A percentile compares a stretch with the other conserved stretches of the same genome.
Conservation (phyloP, 2,329 filamentous ascomycete genomes). For the Diaporthe nobilis region DNA sequence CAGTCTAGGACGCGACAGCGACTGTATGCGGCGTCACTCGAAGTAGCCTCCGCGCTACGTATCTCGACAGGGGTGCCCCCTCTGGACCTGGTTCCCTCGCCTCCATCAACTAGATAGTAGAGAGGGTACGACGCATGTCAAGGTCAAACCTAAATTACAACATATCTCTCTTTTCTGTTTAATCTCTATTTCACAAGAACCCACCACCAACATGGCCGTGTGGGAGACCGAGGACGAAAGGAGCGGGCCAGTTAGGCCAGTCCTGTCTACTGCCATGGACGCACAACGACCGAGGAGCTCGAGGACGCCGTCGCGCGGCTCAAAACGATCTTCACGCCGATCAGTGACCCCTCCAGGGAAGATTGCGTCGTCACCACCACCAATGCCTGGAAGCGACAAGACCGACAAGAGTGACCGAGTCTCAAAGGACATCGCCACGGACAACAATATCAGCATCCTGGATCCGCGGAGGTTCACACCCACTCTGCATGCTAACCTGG, state of each 20-base stretch:
- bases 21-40: conserved; percentile 6
- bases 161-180: background rate
- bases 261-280: conserved; percentile 78
- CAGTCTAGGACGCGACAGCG: background rate
- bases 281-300: conserved; percentile 68
- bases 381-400: conserved; percentile 58
- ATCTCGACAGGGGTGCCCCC: background rate
- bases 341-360: conserved; percentile 74
- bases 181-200: background rate
- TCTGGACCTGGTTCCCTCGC: background rate
- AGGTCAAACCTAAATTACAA: background rate
- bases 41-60: conserved; percentile 11
- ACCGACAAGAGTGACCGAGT: conserved; percentile 64
- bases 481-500: conserved; percentile 92
- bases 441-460: conserved; percentile 81
- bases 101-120: background rate
- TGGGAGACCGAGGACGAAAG: conserved; percentile 77
- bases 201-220: conserved; percentile 61
- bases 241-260: conserved; percentile 67
- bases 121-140: background rate
- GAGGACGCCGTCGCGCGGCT: conserved; percentile 76
- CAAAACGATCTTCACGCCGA: conserved; percentile 71
- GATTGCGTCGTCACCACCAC: conserved; percentile 72
- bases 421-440: conserved; percentile 71
- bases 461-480: conserved; percentile 96